phyloP scores from a whole-genome alignment of 345 rosid species.

The Sonneratia caseolaris region DNA sequence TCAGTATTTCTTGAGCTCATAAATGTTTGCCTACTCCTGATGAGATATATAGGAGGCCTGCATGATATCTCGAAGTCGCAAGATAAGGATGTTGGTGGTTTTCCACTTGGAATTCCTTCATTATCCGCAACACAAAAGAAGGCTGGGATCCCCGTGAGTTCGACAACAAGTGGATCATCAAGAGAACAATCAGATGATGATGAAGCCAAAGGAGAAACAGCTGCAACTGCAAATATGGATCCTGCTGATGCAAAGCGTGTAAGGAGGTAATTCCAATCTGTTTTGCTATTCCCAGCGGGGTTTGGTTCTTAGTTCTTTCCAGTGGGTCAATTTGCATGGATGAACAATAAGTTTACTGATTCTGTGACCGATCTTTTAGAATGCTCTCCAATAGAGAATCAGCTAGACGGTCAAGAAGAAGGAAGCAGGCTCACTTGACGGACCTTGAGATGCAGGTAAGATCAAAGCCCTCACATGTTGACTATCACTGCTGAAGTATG shows the following conservation, averaged over 20 bases:
- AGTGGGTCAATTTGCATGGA: not conserved
- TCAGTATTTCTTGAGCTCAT: no score
- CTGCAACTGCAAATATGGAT: constrained; percentile 42
- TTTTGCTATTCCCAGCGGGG: not conserved
- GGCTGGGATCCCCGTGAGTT: constrained; percentile 24
- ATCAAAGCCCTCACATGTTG: not conserved
- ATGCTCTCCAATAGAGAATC: constrained; percentile 97
- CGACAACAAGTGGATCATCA: constrained; percentile 73
- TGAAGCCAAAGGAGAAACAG: constrained; percentile 67
- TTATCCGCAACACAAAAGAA: constrained; percentile 29
- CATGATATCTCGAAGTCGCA: constrained; percentile 18
- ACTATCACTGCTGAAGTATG: not conserved
- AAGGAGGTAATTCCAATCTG: constrained; percentile 43
- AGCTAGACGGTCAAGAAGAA: constrained; percentile 89
- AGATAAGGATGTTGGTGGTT: constrained; percentile 27
- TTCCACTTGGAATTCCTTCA: constrained; percentile 18
- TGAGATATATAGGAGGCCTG: constrained; percentile 17
- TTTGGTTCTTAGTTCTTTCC: not conserved
- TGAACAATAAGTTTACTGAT: not conserved
- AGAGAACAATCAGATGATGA: constrained; percentile 75
- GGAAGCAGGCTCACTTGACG: constrained; percentile 84
- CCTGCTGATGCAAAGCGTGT: constrained; percentile 72
- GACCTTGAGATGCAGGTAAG: constrained; percentile 87
- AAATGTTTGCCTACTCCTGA: not conserved
- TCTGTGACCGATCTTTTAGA: constrained; percentile 25